Evolutionary conservation across 345 rosid genomes (phyloP), one percentile per base, ranked within the genome.

Genomic region (Salix dunnii): DNA sequence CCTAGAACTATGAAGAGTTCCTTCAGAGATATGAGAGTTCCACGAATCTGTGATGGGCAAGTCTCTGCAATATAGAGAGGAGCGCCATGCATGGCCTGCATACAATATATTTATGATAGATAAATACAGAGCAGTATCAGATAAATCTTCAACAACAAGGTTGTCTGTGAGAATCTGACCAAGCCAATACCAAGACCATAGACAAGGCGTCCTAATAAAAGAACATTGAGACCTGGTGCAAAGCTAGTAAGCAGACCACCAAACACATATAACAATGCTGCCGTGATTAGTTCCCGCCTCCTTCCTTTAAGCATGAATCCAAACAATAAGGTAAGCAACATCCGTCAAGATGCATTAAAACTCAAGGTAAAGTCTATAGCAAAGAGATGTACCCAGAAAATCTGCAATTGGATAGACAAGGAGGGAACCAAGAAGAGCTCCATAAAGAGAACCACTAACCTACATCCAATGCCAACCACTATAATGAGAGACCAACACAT

Each of bases 41-140:
- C 99, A 68, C 96, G 96, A 79, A 93, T 95, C 84, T 91, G 92
- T 84, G 99, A 89, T 3, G 99, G 99, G 76, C 98, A 95, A 72
- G 99, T 95, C 85, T 95, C 98, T 68, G 99, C 98, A 71, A 95
- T 93, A 82, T 93, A 95, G 33, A 93, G 93, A 60, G 99, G 99
- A 85, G 97, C 98, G 35, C 99, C 99, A 28, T 93, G 99, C 99
- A 95, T 95, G 64, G 98, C 97, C 99, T 95, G 87, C 36, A 82
- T 70, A 78, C 46, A 55, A 77, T 55, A 58, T 20, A 36, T 46
- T 4, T 5, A 35, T 49, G 48, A 43, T 60, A 66, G 78, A 61
- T 42, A 21, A 68, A 55, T 42, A 31, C 66, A 68, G 31, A 35
- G n/a, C 14, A 43, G 9, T 71, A 51, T 31, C 76, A 58, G 40